Percentiles rank a stretch among this genome's conserved stretches.
Evolutionary conservation across 805 yeast species (phyloP).

Genomic region (Kodamaea nitidulidarum): DNA sequence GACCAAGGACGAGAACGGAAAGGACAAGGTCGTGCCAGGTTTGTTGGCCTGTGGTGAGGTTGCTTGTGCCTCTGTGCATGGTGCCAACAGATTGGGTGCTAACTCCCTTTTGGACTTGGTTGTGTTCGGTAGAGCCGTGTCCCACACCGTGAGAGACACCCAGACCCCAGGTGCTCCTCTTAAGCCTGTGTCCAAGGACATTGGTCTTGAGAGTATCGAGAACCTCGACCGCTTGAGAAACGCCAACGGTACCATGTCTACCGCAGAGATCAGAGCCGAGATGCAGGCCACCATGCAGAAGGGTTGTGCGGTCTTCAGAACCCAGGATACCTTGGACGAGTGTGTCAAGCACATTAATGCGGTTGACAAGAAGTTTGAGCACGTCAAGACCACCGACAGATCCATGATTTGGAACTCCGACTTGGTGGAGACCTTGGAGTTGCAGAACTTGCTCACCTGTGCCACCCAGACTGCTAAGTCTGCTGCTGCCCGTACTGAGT

Average conservation of each 20-base stretch:
- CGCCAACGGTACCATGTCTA: constrained; percentile 75
- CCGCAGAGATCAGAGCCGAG: constrained; percentile 82
- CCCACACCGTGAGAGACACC: constrained; percentile 82
- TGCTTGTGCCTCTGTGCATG: constrained; percentile 98
- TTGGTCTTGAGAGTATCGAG: constrained; percentile 86
- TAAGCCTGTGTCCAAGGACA: constrained; percentile 74
- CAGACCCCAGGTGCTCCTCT: constrained; percentile 88
- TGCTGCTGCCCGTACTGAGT: constrained; percentile 93
- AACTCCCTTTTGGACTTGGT: constrained; percentile 94
- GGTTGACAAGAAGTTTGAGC: constrained; percentile 69
- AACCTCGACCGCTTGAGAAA: constrained; percentile 86
- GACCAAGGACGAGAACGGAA: constrained; percentile 77
- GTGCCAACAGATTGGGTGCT: constrained; percentile 99
- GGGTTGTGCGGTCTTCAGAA: constrained; percentile 96
- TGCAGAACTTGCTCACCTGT: constrained; percentile 94
- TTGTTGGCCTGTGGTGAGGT: constrained; percentile 97
- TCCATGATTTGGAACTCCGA: constrained; percentile 99
- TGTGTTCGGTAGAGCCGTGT: constrained; percentile 97
- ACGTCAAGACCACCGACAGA: constrained; percentile 87
- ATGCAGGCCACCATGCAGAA: constrained; percentile 97
- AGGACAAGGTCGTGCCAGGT: constrained; percentile 90
- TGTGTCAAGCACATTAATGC: constrained; percentile 78
- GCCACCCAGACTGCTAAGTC: constrained; percentile 93
- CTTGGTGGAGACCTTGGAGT: constrained; percentile 90
- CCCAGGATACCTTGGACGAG: constrained; percentile 83